Evolutionary conservation across 2,329 filamentous ascomycete genomes (phyloP).

Genomic region (Exutisphaerella laricina): DNA sequence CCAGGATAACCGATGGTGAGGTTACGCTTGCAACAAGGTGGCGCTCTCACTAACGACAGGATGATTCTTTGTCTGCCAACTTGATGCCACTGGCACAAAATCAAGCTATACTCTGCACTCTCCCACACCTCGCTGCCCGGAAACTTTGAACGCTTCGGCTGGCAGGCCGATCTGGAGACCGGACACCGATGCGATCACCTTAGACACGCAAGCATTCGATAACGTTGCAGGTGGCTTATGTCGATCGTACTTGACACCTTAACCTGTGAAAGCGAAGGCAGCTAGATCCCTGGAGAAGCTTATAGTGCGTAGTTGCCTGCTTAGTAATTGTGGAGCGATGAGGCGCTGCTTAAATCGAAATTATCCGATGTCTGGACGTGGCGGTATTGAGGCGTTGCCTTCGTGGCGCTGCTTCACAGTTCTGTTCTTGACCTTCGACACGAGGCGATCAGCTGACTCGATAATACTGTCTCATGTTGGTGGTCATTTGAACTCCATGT

Average conservation of each 20-base stretch:
- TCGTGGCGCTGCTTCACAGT: background rate
- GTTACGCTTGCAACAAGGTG: slow-evolving; percentile 1
- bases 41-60: background rate
- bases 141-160: background rate
- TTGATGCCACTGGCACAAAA: background rate
- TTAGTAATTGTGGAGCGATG: background rate
- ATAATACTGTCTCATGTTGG: too few relatives aligned
- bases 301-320: background rate
- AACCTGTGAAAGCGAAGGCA: background rate
- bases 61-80: slow-evolving; percentile 1
- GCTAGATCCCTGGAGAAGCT: background rate
- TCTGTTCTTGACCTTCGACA: too few relatives aligned
- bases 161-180: background rate
- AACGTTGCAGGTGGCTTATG: background rate
- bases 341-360: too few relatives aligned
- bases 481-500: too few relatives aligned
- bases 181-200: background rate
- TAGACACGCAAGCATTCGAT: background rate
- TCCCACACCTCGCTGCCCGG: background rate
- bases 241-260: background rate
- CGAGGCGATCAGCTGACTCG: too few relatives aligned
- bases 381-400: background rate
- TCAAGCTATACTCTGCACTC: background rate
- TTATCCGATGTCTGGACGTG: background rate
- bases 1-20: background rate